Evolutionary conservation across 257 asterid species (phyloP).

Genomic region (Solanum infundibuliforme): DNA sequence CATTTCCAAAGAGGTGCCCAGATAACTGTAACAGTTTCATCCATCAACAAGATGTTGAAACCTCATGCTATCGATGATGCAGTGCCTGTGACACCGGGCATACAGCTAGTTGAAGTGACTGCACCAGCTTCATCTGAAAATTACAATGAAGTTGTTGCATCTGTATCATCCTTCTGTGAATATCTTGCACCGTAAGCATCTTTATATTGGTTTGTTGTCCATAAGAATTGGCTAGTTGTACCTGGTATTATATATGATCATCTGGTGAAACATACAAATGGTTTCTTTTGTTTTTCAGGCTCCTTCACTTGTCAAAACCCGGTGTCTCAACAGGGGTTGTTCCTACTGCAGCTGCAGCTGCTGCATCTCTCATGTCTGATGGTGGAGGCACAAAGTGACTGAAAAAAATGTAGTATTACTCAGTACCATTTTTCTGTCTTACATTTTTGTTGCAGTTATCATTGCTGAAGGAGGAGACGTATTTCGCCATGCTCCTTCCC

Average conservation of each 20-base stretch:
- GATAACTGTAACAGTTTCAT: conserved; percentile 73
- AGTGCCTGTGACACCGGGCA: conserved; percentile 83
- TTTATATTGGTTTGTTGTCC: neutral
- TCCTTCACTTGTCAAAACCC: conserved; percentile 87
- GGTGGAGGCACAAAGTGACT: conserved; percentile 56
- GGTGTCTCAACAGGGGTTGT: conserved; percentile 74
- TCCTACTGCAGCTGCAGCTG: conserved; percentile 96
- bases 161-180: conserved; percentile 80
- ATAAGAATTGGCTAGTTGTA: neutral
- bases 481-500: neutral
- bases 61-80: conserved; percentile 87
- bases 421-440: neutral
- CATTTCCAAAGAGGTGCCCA: conserved; percentile 81
- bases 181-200: conserved; percentile 96
- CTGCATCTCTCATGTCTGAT: conserved; percentile 90
- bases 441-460: neutral
- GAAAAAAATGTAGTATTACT: conserved; percentile 14
- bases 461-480: neutral
- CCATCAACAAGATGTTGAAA: conserved; percentile 85
- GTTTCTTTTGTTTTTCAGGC: conserved; percentile 36
- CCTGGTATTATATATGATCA: neutral
- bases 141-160: conserved; percentile 66
- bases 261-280: neutral
- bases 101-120: conserved; percentile 91
- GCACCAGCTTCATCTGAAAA: conserved; percentile 89